A percentile compares a stretch with the other conserved stretches of the same genome.
These are phyloP conservation scores for Phytophthora capsici DNA, from an alignment of 352 stramenopile species.

Conservation along the genomic window DNA sequence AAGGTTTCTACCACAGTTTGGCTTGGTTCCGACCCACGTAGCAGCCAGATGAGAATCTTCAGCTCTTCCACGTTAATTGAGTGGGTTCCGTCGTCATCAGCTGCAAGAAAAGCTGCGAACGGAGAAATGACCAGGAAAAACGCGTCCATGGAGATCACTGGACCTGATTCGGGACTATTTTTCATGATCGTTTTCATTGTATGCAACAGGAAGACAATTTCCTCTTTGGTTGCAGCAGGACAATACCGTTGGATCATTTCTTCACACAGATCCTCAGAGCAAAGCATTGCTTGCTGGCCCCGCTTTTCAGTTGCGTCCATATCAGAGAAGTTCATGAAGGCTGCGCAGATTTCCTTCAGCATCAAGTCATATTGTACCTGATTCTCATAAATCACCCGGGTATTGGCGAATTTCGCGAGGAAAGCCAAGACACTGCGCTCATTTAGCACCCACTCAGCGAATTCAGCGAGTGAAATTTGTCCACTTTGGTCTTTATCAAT, in stretches of 20 bases:
- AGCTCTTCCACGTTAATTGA: slow-evolving; percentile 62
- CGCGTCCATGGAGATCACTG: slow-evolving; percentile 51
- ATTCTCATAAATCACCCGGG: slow-evolving; percentile 73
- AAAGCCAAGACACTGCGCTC: slow-evolving; percentile 62
- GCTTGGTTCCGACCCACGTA: slow-evolving; percentile 68
- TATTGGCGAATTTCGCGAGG: slow-evolving; percentile 65
- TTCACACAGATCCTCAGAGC: slow-evolving; percentile 43
- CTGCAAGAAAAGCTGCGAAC: slow-evolving; percentile 68
- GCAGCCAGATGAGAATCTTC: slow-evolving; percentile 69
- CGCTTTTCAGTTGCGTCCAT: slow-evolving; percentile 8
- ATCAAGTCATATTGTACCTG: slow-evolving; percentile 68
- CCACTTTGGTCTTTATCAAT: slow-evolving; percentile 64
- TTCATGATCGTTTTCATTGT: slow-evolving; percentile 49
- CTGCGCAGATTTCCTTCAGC: slow-evolving; percentile 55
- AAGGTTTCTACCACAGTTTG: slow-evolving; percentile 45
- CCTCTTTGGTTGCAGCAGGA: slow-evolving; percentile 30
- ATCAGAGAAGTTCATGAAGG: slow-evolving; percentile 52
- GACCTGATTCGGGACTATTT: not conserved
- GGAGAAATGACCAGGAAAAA: slow-evolving; percentile 71
- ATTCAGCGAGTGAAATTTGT: slow-evolving; percentile 69
- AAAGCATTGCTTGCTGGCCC: slow-evolving; percentile 34
- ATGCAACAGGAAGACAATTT: slow-evolving; percentile 53
- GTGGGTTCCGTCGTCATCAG: slow-evolving; percentile 67
- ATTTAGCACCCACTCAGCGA: slow-evolving; percentile 59
- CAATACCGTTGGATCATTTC: slow-evolving; percentile 54